Conservation (phyloP, 1,284 basidiomycete genomes). For the Ceratobasidium sp. region DNA sequence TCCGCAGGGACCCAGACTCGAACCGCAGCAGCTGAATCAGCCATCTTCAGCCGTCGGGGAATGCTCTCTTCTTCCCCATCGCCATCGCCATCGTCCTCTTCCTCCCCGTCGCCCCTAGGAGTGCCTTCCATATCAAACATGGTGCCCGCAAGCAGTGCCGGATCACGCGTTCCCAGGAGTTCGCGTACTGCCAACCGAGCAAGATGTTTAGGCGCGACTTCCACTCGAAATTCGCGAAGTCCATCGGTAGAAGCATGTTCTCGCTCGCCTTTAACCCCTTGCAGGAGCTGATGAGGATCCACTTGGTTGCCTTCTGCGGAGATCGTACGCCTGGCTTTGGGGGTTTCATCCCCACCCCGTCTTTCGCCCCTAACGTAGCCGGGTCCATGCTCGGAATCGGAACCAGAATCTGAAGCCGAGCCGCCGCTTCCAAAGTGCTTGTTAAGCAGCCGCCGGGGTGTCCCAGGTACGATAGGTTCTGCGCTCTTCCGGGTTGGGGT, state of each 20-base stretch:
- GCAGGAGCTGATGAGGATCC: conserved; percentile 49
- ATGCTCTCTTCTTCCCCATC: conserved; percentile 47
- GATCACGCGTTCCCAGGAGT: conserved; percentile 68
- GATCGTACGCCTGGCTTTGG: conserved; percentile 66
- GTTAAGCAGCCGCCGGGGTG: conserved; percentile 58
- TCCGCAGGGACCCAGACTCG: conserved; percentile 81
- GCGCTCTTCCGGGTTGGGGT: conserved; percentile 59
- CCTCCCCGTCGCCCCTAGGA: conserved; percentile 55
- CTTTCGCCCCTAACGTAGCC: not conserved
- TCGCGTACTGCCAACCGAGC: conserved; percentile 72
- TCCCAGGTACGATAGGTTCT: conserved; percentile 37
- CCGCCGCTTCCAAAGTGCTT: conserved; percentile 34
- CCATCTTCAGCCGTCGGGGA: conserved; percentile 45
- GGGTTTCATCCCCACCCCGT: conserved; percentile 52
- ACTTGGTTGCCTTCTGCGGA: conserved; percentile 58
- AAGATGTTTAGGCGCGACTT: conserved; percentile 71
- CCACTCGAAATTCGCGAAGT: conserved; percentile 76
- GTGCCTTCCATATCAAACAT: conserved; percentile 49
- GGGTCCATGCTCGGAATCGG: conserved; percentile 3
- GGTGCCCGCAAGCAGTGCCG: conserved; percentile 52
- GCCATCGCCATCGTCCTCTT: conserved; percentile 57
- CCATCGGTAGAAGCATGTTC: conserved; percentile 73
- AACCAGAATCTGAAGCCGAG: conserved; percentile 30
- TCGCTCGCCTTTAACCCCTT: conserved; percentile 52
- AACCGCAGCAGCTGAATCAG: conserved; percentile 54